Evolutionary conservation across 2,329 filamentous ascomycete genomes (phyloP), one percentile per base, ranked within the genome.

Genomic region (Scedosporium dehoogii): DNA sequence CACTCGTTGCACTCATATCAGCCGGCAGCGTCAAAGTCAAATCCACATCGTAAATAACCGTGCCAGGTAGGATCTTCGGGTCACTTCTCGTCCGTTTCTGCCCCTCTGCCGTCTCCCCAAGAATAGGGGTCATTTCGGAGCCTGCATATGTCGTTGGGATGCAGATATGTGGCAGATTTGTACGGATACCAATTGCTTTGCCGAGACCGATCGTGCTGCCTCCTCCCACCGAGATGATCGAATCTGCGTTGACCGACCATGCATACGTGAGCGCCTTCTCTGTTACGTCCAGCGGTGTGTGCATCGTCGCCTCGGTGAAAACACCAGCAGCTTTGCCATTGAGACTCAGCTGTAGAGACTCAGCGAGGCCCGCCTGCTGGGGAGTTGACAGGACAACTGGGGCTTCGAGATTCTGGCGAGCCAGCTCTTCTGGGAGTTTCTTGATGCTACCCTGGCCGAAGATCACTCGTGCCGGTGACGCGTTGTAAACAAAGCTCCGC

Each of bases 11-110:
- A 65, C 78, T 83, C 70, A 85, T 74, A 0, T 69, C 71, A 2
- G 72, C 68, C 0, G 85, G 84, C 23, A 87, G 73, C 1, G 79
- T 82, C 77, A 85, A 76, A 0, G 85, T 87, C 62, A 87, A 72
- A 67, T 85, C 78, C 18, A 86, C 83, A 73, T 88, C 85, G 69
- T 87, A 88, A 44, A 88, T 82, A 3, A 87, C 85, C 0, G 80
- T 81, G 0, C 75, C 78, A 0, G 85, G 85, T 21, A 86, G 72
- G 63, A 87, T 86, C 69, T 79, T 82, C 1, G 81, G 78, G 69
- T 87, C 83, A 4, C 73, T 76, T 29, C 78, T 74, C 3, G 85
- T 87, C 63, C 78, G 81, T 72, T 88, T 86, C 63, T 75, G 69
- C 0, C 85, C 84, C 61, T 82, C 77, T 10, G 76, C 74, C 0